These are phyloP conservation scores for Euphorbia celastroides DNA, from an alignment of 441 rosid genomes.

Conservation along the genomic window DNA sequence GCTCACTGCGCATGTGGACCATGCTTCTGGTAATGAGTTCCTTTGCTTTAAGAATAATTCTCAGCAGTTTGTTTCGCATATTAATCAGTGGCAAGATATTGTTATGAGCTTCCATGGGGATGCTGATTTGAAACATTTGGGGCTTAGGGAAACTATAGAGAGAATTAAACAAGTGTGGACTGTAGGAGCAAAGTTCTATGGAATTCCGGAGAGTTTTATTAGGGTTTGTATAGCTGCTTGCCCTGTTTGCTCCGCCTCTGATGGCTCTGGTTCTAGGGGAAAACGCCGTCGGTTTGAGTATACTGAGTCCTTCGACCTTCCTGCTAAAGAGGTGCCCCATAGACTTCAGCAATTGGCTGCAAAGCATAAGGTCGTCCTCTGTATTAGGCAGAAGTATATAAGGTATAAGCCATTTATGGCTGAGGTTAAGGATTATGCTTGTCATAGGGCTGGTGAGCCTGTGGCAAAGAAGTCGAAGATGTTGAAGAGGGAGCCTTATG, in stretches of 20 bases:
- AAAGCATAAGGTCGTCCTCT: conserved; percentile 91
- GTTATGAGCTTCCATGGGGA: conserved; percentile 90
- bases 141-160: conserved; percentile 82
- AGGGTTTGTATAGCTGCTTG: conserved; percentile 95
- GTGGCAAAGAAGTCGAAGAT: conserved; percentile 79
- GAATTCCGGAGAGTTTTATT: conserved; percentile 94
- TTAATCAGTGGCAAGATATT: conserved; percentile 90
- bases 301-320: conserved; percentile 91
- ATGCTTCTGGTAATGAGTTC: conserved; percentile 63
- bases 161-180: conserved; percentile 95
- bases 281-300: conserved; percentile 93
- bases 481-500: conserved; percentile 97
- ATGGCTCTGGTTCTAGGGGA: conserved; percentile 71
- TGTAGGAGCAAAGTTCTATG: conserved; percentile 89
- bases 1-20: conserved; percentile 68
- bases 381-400: conserved; percentile 95
- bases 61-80: conserved; percentile 81
- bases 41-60: conserved; percentile 89
- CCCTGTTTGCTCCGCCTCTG: conserved; percentile 60
- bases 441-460: conserved; percentile 98
- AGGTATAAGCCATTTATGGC: conserved; percentile 99
- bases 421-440: conserved; percentile 98
- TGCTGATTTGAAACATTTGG: conserved; percentile 84
- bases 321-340: conserved; percentile 89
- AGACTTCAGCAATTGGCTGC: conserved; percentile 88